Conservation (phyloP, 306 rosid genomes). For the Argentina anserina region DNA sequence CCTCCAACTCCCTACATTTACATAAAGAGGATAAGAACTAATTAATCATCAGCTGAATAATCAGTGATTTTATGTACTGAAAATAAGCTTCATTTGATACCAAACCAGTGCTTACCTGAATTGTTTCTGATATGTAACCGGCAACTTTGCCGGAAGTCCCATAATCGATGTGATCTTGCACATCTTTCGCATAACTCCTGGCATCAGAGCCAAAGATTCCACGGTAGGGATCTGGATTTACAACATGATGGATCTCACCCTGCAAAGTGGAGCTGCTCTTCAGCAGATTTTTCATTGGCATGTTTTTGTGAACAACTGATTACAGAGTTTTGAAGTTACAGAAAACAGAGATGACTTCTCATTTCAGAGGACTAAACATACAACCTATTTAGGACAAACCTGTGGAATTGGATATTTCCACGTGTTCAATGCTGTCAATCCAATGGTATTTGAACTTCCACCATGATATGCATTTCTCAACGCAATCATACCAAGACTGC, state of each 20-base stretch:
- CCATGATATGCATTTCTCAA: slow-evolving; percentile 94
- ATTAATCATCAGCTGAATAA: neutral
- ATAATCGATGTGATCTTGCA: slow-evolving; percentile 77
- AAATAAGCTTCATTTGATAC: slow-evolving; percentile 6
- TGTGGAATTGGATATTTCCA: slow-evolving; percentile 94
- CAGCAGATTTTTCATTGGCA: slow-evolving; percentile 14
- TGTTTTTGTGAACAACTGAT: neutral
- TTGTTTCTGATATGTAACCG: slow-evolving; percentile 86
- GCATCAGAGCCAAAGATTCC: slow-evolving; percentile 78
- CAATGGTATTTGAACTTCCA: slow-evolving; percentile 76
- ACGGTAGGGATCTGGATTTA: slow-evolving; percentile 84
- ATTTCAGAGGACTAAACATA: neutral
- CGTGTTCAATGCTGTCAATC: slow-evolving; percentile 70
- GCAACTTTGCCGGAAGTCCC: slow-evolving; percentile 83
- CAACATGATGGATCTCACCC: slow-evolving; percentile 85
- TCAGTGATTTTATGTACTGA: neutral
- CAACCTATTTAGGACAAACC: slow-evolving; percentile 41
- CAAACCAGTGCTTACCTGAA: slow-evolving; percentile 49
- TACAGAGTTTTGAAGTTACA: neutral
- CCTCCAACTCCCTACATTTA: slow-evolving; percentile 83
- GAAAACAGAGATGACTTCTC: neutral
- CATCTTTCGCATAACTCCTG: slow-evolving; percentile 58
- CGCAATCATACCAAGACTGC: slow-evolving; percentile 81
- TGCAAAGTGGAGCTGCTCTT: slow-evolving; percentile 31
- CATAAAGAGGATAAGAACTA: neutral